phyloP scores from a whole-genome alignment of 306 rosid genomes.

The Trifolium repens region DNA sequence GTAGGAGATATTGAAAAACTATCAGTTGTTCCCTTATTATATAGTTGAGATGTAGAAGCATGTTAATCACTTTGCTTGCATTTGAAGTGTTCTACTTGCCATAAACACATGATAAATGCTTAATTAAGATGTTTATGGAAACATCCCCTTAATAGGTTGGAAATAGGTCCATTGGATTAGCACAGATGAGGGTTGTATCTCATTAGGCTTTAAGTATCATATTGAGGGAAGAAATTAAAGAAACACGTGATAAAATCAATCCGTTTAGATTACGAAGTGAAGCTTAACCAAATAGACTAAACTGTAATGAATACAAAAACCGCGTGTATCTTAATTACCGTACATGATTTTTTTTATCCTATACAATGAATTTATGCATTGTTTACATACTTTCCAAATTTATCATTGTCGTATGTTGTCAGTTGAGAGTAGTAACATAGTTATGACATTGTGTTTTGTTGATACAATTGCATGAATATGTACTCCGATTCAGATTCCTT shows the following conservation, averaged over 20 bases:
- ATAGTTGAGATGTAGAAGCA: neutral
- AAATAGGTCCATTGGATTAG: neutral
- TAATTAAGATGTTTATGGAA: neutral
- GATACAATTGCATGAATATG: no score
- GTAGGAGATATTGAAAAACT: neutral
- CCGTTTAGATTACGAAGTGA: neutral
- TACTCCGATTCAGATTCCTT: no score
- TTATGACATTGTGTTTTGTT: no score
- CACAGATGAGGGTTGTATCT: neutral
- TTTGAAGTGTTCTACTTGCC: neutral
- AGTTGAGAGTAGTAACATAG: no score
- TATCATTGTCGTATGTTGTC: neutral
- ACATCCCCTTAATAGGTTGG: neutral
- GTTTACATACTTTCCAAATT: neutral
- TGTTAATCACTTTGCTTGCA: neutral
- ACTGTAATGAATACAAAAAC: neutral
- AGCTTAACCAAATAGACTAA: constrained; percentile 1
- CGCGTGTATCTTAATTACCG: neutral
- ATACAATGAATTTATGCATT: neutral
- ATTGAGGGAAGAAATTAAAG: no score
- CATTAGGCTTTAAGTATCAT: neutral
- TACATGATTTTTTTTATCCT: constrained; percentile 12
- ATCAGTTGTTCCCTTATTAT: neutral
- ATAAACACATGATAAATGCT: neutral
- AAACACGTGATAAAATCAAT: no score